phyloP scores from a whole-genome alignment of 495 filamentous ascomycete genomes.

The Podospora conica region DNA sequence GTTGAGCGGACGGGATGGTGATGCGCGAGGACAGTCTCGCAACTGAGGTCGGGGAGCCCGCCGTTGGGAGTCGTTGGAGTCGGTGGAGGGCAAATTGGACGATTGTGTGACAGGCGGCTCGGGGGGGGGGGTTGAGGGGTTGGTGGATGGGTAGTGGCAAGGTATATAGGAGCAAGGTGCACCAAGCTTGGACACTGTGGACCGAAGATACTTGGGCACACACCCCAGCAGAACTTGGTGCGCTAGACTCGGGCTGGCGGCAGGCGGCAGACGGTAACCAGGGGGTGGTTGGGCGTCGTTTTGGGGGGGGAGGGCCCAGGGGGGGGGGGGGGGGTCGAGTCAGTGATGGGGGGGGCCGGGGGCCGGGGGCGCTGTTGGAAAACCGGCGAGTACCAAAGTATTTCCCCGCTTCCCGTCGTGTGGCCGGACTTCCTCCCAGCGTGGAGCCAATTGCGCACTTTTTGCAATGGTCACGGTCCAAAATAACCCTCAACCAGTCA shows the following conservation, averaged over 20 bases:
- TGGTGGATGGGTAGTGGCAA: slow-evolving; percentile 12
- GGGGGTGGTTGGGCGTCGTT: neutral
- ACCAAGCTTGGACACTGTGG: neutral
- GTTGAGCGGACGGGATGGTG: slow-evolving; percentile 2
- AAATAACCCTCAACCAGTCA: slow-evolving; percentile 11
- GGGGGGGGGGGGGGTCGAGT: slow-evolving; percentile 23
- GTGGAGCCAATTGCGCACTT: slow-evolving; percentile 9
- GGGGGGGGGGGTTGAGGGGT: slow-evolving; percentile 22
- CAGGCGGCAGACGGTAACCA: slow-evolving; percentile 11
- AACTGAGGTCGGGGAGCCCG: neutral
- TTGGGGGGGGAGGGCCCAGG: slow-evolving; percentile 18
- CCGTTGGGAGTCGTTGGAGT: slow-evolving; percentile 2
- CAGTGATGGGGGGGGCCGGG: slow-evolving; percentile 12
- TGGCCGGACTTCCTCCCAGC: too few relatives aligned
- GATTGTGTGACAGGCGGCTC: slow-evolving; percentile 19
- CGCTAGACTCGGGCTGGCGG: slow-evolving; percentile 21
- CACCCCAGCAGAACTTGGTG: neutral
- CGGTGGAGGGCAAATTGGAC: slow-evolving; percentile 16
- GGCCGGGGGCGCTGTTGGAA: slow-evolving; percentile 5
- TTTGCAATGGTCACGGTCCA: neutral
- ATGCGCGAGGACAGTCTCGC: slow-evolving; percentile 7
- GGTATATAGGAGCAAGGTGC: slow-evolving; percentile 17
- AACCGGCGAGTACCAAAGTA: slow-evolving; percentile 10
- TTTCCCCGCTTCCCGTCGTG: slow-evolving; percentile 18
- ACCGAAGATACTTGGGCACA: slow-evolving; percentile 3